Base-by-base conservation (phyloP, 2,329 filamentous ascomycete genomes). In the Fusarium nurragi region DNA sequence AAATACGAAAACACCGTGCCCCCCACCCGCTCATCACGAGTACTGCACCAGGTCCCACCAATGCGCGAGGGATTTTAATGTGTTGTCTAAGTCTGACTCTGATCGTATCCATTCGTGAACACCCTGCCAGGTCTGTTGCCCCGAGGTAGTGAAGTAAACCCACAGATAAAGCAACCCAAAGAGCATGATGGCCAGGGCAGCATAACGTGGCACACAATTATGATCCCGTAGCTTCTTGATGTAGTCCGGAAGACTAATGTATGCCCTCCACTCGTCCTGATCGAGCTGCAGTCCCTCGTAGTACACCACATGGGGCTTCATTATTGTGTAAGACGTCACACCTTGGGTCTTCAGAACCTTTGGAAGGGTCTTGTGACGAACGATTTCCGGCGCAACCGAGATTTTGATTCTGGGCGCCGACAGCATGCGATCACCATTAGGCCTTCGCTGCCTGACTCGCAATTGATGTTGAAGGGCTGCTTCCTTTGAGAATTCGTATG, bases 391-490 rank as follows among this genome's bases (percentile, higher is more conserved):
- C 2, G 61, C 58, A 4, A 72, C 66, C 4, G 70, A 71, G n/a
- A 77, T 73, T 58, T 76, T 76, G 30, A 77, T 68, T n/a, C 76
- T 70, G 8, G 72, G 65, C 25, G 47, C 25, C 36, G 51, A 67
- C 4, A 40, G 25, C 13, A 58, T 48, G 14, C 18, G 32, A 7
- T 41, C 32, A 1, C 25, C n/a, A 3, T 34, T 34, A 30, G 50
- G 36, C 6, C n/a, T 43, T 12, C 46, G 43, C 5, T 44, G 40
- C 3, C 11, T 18, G 18, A 44, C 9, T 25, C 47, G 37, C 37
- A 57, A 26, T 6, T 64, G 53, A 26, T 65, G 37, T 10, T 26
- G 40, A 21, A 44, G 26, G 14, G 64, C 56, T 30, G 45, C 49
- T 9, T 25, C 36, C 40, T 55, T 57, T 28, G 69, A 71, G 28